Percentiles rank a stretch among this genome's conserved stretches.
These are phyloP conservation scores for Neurospora terricola DNA, from an alignment of 495 filamentous ascomycete genomes.

Conservation along the genomic window DNA sequence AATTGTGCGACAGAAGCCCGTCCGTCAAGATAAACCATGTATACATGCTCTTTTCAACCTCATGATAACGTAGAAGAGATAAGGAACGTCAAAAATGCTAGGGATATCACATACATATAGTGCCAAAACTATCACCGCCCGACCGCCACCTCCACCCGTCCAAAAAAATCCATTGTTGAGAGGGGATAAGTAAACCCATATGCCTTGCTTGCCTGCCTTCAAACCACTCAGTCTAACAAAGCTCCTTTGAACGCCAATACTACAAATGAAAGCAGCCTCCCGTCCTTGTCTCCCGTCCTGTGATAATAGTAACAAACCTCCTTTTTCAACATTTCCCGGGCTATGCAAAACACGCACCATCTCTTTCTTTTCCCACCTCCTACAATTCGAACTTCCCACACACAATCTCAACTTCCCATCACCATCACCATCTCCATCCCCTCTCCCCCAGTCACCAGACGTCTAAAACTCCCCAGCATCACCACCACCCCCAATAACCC, in stretches of 20 bases:
- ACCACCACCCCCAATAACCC: constrained; percentile 33
- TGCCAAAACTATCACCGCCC: neutral
- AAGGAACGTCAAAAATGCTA: neutral
- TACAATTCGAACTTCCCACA: too few species aligned
- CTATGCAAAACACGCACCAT: neutral
- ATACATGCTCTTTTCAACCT: neutral
- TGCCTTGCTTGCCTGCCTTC: neutral
- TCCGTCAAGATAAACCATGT: neutral
- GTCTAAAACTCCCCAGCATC: constrained; percentile 36
- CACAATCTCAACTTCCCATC: neutral
- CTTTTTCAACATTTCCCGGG: neutral
- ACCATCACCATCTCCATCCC: neutral
- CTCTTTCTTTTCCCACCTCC: neutral
- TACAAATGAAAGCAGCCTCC: neutral
- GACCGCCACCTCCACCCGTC: neutral
- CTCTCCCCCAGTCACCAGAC: neutral
- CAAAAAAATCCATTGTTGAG: neutral
- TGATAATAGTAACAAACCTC: neutral
- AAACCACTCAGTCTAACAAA: neutral
- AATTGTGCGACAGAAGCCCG: neutral
- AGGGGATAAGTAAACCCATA: neutral
- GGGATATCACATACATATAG: neutral
- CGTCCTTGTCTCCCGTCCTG: neutral
- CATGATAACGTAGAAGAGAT: neutral
- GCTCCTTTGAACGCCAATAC: neutral